phyloP scores from a whole-genome alignment of 2,329 filamentous ascomycete genomes.

The Nigrograna mackinnonii region DNA sequence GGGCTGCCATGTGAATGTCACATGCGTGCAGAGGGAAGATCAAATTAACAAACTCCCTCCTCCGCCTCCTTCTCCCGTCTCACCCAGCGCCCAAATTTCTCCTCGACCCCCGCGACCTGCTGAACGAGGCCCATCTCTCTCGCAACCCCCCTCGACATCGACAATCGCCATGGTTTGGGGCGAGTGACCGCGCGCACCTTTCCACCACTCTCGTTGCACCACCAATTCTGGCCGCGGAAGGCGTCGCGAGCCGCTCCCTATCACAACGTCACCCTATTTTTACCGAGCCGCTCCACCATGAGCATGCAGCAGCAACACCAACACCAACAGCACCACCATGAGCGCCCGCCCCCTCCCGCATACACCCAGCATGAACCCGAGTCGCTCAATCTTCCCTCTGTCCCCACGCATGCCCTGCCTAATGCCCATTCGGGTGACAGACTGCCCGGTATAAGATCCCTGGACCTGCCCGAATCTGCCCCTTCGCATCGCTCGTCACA shows the following conservation, averaged over 20 bases:
- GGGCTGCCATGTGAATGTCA: no score
- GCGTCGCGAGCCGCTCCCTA: conserved; percentile 2
- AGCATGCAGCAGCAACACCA: conserved; percentile 25
- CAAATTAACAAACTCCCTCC: no score
- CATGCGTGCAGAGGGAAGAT: no score
- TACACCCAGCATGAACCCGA: conserved; percentile 47
- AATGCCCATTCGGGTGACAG: conserved; percentile 23
- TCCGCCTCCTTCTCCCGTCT: no score
- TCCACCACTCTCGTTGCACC: not conserved
- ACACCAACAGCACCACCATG: conserved; percentile 2
- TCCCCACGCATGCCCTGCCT: conserved; percentile 41
- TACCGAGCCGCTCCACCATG: conserved; percentile 2
- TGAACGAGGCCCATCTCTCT: no score
- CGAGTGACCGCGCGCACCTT: no score
- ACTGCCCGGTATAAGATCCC: conserved; percentile 49
- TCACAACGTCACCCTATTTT: conserved; percentile 6
- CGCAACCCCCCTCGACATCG: no score
- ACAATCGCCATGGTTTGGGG: no score
- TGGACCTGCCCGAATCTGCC: conserved; percentile 45
- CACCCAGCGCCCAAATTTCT: no score
- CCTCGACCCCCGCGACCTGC: no score
- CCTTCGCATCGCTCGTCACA: conserved; percentile 27
- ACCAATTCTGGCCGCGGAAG: no score
- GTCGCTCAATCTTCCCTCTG: conserved; percentile 45
- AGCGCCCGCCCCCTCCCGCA: conserved; percentile 47